phyloP scores from a whole-genome alignment of 2,329 filamentous ascomycete species.

The Neonectria coccinea region DNA sequence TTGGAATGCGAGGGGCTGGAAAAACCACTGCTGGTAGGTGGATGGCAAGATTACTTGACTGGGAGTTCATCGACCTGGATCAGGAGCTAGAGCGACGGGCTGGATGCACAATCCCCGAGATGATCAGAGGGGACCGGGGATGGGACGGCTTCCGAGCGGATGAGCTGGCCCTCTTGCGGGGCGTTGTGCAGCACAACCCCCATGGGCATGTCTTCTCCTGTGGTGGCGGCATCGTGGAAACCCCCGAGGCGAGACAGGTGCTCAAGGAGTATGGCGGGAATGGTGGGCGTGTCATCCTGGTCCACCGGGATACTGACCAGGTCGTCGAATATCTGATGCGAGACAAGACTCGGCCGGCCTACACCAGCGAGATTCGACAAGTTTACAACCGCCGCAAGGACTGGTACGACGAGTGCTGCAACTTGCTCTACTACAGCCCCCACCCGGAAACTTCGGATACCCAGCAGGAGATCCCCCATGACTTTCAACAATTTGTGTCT shows the following conservation, averaged over 20 bases:
- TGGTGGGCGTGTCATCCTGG: slow-evolving; percentile 86
- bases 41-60: slow-evolving; percentile 80
- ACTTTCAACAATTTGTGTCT: slow-evolving; percentile 55
- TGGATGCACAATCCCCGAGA: slow-evolving; percentile 84
- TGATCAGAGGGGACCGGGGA: slow-evolving; percentile 77
- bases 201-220: slow-evolving; percentile 89
- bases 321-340: slow-evolving; percentile 89
- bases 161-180: slow-evolving; percentile 80
- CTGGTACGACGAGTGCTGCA: slow-evolving; percentile 94
- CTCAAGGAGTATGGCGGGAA: slow-evolving; percentile 78
- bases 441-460: slow-evolving; percentile 54
- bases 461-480: slow-evolving; percentile 46
- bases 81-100: slow-evolving; percentile 82
- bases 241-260: slow-evolving; percentile 79
- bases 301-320: slow-evolving; percentile 88
- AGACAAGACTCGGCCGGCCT: slow-evolving; percentile 92
- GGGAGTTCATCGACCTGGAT: slow-evolving; percentile 88
- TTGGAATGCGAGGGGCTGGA: slow-evolving; percentile 96
- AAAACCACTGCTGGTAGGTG: slow-evolving; percentile 94
- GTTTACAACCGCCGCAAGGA: slow-evolving; percentile 91
- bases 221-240: slow-evolving; percentile 93
- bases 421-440: slow-evolving; percentile 91
- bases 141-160: slow-evolving; percentile 90
- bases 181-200: slow-evolving; percentile 79
- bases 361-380: slow-evolving; percentile 89